Base-by-base conservation (phyloP, 176 grass and related monocot genomes). In the Phyllostachys edulis region DNA sequence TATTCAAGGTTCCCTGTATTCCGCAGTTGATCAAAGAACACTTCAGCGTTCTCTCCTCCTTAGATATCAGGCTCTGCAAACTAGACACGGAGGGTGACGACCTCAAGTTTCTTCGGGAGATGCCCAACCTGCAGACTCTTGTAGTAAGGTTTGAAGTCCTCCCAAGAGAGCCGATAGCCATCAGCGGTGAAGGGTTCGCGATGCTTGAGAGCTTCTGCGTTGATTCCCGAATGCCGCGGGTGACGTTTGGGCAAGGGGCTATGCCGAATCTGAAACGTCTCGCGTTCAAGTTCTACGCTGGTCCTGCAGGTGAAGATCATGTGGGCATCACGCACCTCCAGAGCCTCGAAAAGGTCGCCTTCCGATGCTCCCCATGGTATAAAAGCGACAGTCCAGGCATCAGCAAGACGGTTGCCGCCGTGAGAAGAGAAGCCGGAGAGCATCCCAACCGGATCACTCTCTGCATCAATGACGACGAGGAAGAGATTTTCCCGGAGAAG, bases 221-320 rank as follows among this genome's bases (percentile, higher is more conserved):
- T 0, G 79, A 81, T 69, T 70, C 47, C 50, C 79, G 79, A 1
- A 7, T 70, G 49, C 79, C 79, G 2, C 66, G 18, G 14, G 34
- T 42, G 20, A 18, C 1, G 21, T 81, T 81, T 8, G 0, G 29
- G n/a, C 3, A 5, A 57, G 79, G 37, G 18, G 79, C 79, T 2
- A 70, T 70, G 79, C 79, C 50, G 0, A 57, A 29, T 3, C 79
- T 81, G 4, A 70, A 70, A 7, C 37, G 18, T 6, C 79, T 81
- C 0, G 50, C 56, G 50, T 70, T 70, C 79, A 81, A 69, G 79
- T 81, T 81, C 66, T 81, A 81, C 66, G 23, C 36, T 0, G 65
- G 50, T 3, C 29, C 2, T 5, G 15, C 32, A 39, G 55, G 45
- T 9, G 4, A 50, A 0, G 2, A 40, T 46, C 70, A 1, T 17